phyloP scores from a whole-genome alignment of 1,139 yeast species.

The Debaryomyces robertsiae region DNA sequence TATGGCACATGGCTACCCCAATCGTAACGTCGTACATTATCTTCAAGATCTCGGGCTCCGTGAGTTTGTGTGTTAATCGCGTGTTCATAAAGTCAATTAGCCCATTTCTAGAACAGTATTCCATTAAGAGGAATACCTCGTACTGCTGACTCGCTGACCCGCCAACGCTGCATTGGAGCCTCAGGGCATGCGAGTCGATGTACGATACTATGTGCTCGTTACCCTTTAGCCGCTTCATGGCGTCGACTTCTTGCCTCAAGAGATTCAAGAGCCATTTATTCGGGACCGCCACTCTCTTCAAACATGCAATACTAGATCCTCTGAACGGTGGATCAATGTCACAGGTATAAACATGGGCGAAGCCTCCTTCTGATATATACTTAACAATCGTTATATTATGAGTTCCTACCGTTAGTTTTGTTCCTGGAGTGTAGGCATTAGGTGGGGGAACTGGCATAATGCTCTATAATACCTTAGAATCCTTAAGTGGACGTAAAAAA shows the following conservation, averaged over 20 bases:
- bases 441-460: conserved; percentile 46
- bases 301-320: conserved; percentile 57
- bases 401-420: conserved; percentile 63
- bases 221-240: conserved; percentile 79
- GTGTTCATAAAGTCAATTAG: conserved; percentile 93
- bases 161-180: conserved; percentile 39
- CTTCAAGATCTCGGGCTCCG: conserved; percentile 77
- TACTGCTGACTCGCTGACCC: conserved; percentile 45
- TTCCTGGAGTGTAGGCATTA: conserved; percentile 62
- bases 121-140: conserved; percentile 92
- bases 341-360: conserved; percentile 77
- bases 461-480: not conserved
- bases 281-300: conserved; percentile 76
- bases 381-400: conserved; percentile 59
- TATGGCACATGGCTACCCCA: conserved; percentile 90
- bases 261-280: conserved; percentile 68
- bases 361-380: conserved; percentile 74
- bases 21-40: conserved; percentile 82
- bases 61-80: conserved; percentile 76
- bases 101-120: conserved; percentile 83
- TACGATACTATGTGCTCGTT: conserved; percentile 81
- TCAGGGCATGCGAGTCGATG: conserved; percentile 93
- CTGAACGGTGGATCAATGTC: conserved; percentile 53
- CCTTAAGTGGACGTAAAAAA: not conserved
- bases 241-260: conserved; percentile 77